A percentile compares a stretch with the other conserved stretches of the same genome.
These are phyloP conservation scores for Nasturtium officinale DNA, from an alignment of 345 rosid species.

Conservation along the genomic window DNA sequence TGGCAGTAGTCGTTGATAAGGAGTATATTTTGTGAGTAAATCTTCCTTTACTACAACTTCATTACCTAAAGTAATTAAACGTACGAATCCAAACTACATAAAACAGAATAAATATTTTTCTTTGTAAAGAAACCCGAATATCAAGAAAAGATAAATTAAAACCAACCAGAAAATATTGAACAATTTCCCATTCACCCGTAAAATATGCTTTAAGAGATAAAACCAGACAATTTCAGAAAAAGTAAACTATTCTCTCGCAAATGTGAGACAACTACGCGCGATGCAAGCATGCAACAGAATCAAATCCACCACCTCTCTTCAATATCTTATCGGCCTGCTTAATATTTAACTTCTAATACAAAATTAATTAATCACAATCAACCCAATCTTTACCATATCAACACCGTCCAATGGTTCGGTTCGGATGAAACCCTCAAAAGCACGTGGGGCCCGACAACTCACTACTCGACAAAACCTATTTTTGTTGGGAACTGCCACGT, in stretches of 20 bases:
- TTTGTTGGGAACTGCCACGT: constrained; percentile 9
- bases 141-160: neutral
- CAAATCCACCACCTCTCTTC: neutral
- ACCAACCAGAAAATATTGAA: constrained; percentile 11
- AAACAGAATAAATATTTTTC: neutral
- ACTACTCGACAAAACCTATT: constrained; percentile 18
- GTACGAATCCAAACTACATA: constrained; percentile 18
- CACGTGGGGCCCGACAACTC: neutral
- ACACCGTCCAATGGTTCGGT: constrained; percentile 22
- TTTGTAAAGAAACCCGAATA: neutral
- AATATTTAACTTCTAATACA: neutral
- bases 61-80: neutral
- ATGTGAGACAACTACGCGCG: constrained; percentile 19
- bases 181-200: neutral
- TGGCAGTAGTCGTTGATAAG: neutral
- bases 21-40: neutral
- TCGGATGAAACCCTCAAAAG: neutral
- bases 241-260: constrained; percentile 35
- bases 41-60: neutral
- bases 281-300: constrained; percentile 36
- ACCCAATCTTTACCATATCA: neutral
- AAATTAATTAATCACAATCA: neutral
- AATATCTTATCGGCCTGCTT: constrained; percentile 15
- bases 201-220: constrained; percentile 18
- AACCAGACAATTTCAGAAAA: constrained; percentile 27